Conservation (phyloP, 148 eudicot genomes). For the Diospyros lotus region DNA sequence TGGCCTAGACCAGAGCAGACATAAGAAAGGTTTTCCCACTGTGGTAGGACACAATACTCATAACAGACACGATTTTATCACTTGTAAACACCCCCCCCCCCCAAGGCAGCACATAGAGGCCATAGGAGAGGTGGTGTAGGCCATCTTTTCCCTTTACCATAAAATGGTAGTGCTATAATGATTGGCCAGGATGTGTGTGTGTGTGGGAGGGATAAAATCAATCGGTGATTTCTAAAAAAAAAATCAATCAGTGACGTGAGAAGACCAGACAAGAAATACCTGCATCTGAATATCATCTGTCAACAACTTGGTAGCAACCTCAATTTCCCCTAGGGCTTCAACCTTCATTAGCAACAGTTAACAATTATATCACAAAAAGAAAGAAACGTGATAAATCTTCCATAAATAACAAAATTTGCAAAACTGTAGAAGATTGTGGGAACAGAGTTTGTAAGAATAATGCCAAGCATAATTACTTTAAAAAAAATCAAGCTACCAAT, state of each 20-base stretch:
- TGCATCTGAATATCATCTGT: slow-evolving; percentile 46
- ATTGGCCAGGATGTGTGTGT: too few species aligned
- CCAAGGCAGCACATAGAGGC: too few species aligned
- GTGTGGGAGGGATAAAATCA: not conserved
- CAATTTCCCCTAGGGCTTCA: slow-evolving; percentile 96
- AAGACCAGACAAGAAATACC: slow-evolving; percentile 30
- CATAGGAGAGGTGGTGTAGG: too few species aligned
- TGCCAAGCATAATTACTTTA: not conserved
- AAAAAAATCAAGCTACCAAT: slow-evolving; percentile 2
- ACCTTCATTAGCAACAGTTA: slow-evolving; percentile 44
- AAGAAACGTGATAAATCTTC: not conserved
- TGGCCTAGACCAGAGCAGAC: not conserved
- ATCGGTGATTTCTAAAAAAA: not conserved
- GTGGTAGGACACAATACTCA: too few species aligned
- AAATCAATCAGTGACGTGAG: not conserved
- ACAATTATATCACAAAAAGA: not conserved
- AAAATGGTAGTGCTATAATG: too few species aligned
- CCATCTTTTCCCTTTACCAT: too few species aligned
- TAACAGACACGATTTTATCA: too few species aligned
- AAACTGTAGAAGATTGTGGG: not conserved
- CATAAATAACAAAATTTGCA: not conserved
- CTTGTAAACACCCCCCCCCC: too few species aligned
- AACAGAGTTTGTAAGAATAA: slow-evolving; percentile 9
- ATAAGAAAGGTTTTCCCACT: too few species aligned
- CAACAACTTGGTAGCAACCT: slow-evolving; percentile 85